Percentiles rank a stretch among this genome's conserved stretches.
Conservation (phyloP, 176 grass and related monocot species). For the Aegilops umbellulata region DNA sequence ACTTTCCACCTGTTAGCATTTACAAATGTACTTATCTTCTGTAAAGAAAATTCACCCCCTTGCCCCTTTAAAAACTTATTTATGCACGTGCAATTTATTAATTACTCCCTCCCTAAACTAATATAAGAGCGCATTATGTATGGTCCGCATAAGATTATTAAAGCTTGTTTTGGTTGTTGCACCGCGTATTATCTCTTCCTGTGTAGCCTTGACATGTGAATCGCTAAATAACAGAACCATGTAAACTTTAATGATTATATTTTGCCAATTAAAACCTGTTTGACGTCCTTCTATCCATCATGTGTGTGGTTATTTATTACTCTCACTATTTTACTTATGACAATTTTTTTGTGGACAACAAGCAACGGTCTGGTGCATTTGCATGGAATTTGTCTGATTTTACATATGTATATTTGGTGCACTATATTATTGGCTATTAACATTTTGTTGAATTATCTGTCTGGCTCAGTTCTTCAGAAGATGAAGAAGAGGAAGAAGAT, state of each 20-base stretch:
- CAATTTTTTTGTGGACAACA: background rate
- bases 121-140: too few relatives aligned
- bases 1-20: background rate
- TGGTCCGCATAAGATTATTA: background rate
- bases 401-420: conserved; percentile 14
- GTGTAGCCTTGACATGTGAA: conserved; percentile 1
- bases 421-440: background rate
- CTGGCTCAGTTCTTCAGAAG: conserved; percentile 66
- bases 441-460: conserved; percentile 16
- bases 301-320: background rate
- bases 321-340: background rate
- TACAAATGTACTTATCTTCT: background rate
- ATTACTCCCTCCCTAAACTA: too few relatives aligned
- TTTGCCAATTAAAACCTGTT: background rate
- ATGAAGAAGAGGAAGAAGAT: conserved; percentile 53
- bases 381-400: background rate
- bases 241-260: background rate
- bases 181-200: background rate
- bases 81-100: background rate
- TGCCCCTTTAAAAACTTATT: background rate
- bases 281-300: background rate
- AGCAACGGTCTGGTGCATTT: background rate
- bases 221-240: background rate
- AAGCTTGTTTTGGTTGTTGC: background rate
- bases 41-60: background rate